Evolutionary conservation across 2,329 filamentous ascomycete genomes (phyloP).

Genomic region (Trichophyton verrucosum): DNA sequence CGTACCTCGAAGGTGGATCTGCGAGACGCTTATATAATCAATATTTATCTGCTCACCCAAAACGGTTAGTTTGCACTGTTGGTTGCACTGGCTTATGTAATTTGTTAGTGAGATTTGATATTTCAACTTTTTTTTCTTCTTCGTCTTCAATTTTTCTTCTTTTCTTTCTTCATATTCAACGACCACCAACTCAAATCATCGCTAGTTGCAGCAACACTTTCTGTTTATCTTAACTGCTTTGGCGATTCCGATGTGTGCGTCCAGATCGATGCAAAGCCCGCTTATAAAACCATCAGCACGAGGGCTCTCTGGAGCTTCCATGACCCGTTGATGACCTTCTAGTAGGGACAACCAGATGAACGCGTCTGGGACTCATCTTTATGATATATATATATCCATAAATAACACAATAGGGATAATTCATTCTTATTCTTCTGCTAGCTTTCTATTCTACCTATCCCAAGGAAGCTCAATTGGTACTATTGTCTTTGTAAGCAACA

Average conservation of each 20-base stretch:
- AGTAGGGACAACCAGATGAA: slow-evolving; percentile 27
- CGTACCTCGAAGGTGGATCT: background rate
- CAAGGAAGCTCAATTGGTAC: background rate
- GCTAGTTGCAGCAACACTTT: slow-evolving; percentile 39
- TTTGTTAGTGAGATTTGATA: background rate
- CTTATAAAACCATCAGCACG: slow-evolving; percentile 76
- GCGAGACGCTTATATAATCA: background rate
- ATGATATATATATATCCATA: background rate
- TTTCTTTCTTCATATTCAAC: slow-evolving; percentile 37
- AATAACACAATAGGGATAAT: background rate
- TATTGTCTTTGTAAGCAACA: background rate
- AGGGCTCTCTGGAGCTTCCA: slow-evolving; percentile 35
- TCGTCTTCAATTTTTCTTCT: slow-evolving; percentile 18
- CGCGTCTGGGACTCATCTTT: background rate
- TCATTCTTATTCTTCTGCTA: too few species aligned
- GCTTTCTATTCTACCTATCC: background rate
- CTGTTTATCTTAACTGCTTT: slow-evolving; percentile 43
- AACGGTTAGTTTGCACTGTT: background rate
- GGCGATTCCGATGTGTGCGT: slow-evolving; percentile 60
- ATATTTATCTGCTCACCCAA: background rate
- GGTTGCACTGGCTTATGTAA: background rate
- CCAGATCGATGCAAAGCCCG: slow-evolving; percentile 51
- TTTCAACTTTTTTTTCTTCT: background rate
- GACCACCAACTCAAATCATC: slow-evolving; percentile 68
- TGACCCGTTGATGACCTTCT: slow-evolving; percentile 37